Evolutionary conservation across 2,329 filamentous ascomycete genomes (phyloP), one percentile per base, ranked within the genome.

Genomic region (Pyrenochaeta sp.): DNA sequence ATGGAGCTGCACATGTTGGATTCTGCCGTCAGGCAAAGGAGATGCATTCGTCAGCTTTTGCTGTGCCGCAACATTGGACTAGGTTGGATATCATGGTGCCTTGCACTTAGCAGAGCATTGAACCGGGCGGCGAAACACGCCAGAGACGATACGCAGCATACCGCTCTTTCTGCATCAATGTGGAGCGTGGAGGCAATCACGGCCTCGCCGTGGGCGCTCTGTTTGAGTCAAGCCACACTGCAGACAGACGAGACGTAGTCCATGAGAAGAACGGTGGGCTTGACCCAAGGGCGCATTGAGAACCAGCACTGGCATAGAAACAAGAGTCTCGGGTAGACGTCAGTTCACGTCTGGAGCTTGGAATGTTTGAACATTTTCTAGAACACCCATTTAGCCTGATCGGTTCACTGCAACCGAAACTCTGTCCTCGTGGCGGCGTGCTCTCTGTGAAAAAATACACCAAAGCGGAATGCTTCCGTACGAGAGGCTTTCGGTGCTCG

Each of bases 281-380:
- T 30, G 27, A 22, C 20, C 39, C n/a, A n/a, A n/a, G n/a, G n/a
- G n/a, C n/a, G n/a, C n/a, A n/a, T n/a, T n/a, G n/a, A n/a, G n/a
- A n/a, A n/a, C n/a, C n/a, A n/a, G n/a, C n/a, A n/a, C n/a, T n/a
- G n/a, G n/a, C n/a, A n/a, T n/a, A n/a, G n/a, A 38, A 17, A 30
- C 37, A 42, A 28, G 30, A 31, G 41, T 28, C 31, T 32, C 31
- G 39, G 31, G 29, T 42, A n/a, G 13, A 29, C 8, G 23, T 37
- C 39, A 34, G 23, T 26, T 47, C 31, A 51, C 5, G 13, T 20
- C 35, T 30, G 41, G 27, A 39, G 11, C 34, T 40, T 35, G 41
- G 48, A 34, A 31, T 29, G 43, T 48, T 28, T 35, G 44, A 41
- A 36, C 26, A 32, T 40, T 30, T 55, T 55, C 53, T 51, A 48